These are phyloP conservation scores for Ceriops decandra DNA, from an alignment of 345 rosid species.

Conservation along the genomic window DNA sequence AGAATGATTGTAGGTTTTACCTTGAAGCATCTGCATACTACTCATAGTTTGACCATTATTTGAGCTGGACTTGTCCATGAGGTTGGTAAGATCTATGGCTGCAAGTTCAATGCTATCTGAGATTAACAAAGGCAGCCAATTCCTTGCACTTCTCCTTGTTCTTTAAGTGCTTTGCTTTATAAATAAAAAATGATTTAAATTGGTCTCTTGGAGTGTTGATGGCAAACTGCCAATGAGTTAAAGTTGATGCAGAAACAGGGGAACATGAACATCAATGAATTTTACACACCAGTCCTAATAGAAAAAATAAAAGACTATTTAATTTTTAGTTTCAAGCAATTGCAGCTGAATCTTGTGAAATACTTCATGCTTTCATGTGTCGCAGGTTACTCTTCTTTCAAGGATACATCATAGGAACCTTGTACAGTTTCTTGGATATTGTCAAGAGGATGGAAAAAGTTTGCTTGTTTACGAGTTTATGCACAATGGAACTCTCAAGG, in stretches of 20 bases:
- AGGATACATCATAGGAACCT: constrained; percentile 98
- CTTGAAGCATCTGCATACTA: too few species aligned
- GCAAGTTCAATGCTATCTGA: too few species aligned
- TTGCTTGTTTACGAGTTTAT: constrained; percentile 93
- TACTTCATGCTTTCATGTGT: constrained; percentile 14
- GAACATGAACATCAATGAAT: too few species aligned
- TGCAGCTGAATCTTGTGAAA: constrained; percentile 14
- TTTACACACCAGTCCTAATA: neutral
- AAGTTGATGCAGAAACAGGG: neutral
- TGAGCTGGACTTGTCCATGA: too few species aligned
- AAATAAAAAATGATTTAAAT: neutral
- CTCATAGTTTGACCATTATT: too few species aligned
- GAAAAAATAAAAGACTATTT: neutral
- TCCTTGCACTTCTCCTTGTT: neutral
- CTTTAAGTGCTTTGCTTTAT: neutral
- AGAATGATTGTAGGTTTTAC: too few species aligned
- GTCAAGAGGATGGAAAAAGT: constrained; percentile 87
- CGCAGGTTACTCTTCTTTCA: constrained; percentile 86
- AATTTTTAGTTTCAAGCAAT: too few species aligned
- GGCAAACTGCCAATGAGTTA: neutral
- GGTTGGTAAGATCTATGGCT: too few species aligned
- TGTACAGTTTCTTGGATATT: constrained; percentile 94
- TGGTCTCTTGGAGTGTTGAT: neutral
- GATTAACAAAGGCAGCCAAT: neutral
- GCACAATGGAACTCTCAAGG: constrained; percentile 98